A percentile compares a stretch with the other conserved stretches of the same genome.
phyloP scores from a whole-genome alignment of 331 rosid species.

The Stylosanthes scabra region DNA sequence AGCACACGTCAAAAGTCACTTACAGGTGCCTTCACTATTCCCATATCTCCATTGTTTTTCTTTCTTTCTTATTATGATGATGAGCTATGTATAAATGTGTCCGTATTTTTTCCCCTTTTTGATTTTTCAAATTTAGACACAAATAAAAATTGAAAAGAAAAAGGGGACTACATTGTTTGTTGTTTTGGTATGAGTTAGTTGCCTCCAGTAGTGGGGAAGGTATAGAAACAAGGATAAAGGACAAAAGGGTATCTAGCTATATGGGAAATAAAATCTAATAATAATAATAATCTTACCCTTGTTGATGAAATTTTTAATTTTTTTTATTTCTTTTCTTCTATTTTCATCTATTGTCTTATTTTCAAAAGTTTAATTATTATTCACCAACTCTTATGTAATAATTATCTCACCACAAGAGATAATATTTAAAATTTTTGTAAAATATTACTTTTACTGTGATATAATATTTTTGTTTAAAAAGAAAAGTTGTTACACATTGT shows the following conservation, averaged over 20 bases:
- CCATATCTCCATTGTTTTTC: conserved; percentile 34
- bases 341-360: no score
- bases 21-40: conserved; percentile 68
- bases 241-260: conserved; percentile 67
- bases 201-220: conserved; percentile 50
- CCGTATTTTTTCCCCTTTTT: conserved; percentile 25
- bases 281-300: conserved; percentile 42
- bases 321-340: conserved; percentile 30
- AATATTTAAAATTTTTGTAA: no score
- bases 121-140: conserved; percentile 30
- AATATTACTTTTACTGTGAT: no score
- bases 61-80: conserved; percentile 15
- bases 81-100: conserved; percentile 1
- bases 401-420: no score
- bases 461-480: no score
- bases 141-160: not conserved
- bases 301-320: conserved; percentile 50
- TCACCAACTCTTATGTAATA: no score
- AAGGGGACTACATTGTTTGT: conserved; percentile 16
- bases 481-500: no score
- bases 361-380: no score
- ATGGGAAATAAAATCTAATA: not conserved
- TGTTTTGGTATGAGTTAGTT: conserved; percentile 15
- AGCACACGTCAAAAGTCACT: conserved; percentile 97
- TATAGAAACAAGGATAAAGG: conserved; percentile 58